phyloP scores from a whole-genome alignment of 1,284 basidiomycete genomes.

The Moesziomyces antarcticus region DNA sequence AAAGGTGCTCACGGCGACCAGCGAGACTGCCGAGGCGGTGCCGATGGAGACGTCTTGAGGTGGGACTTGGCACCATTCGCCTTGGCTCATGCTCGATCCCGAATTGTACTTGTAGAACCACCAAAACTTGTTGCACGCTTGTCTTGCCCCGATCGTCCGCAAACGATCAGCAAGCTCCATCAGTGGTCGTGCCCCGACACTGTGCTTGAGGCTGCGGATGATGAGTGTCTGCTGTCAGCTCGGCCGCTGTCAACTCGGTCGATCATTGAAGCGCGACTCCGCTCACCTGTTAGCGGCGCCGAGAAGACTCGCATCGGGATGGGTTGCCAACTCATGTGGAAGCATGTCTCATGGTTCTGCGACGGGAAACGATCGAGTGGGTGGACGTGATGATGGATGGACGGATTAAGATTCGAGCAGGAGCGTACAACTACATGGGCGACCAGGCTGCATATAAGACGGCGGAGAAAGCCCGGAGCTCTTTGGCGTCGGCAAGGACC shows the following conservation, averaged over 20 bases:
- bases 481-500: constrained; percentile 66
- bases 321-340: too few species aligned
- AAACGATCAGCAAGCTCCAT: neutral
- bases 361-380: too few species aligned
- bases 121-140: neutral
- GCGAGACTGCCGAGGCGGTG: constrained; percentile 17
- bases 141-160: too few species aligned
- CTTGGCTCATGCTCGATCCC: neutral
- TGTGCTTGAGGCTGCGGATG: too few species aligned
- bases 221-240: too few species aligned
- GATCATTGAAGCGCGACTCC: too few species aligned
- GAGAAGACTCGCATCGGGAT: too few species aligned
- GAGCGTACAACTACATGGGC: constrained; percentile 24
- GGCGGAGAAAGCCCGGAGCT: constrained; percentile 71
- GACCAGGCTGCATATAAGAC: constrained; percentile 71
- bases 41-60: constrained; percentile 50
- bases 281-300: too few species aligned
- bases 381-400: too few species aligned
- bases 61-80: too few species aligned
- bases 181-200: neutral
- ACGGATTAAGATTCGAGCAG: neutral
- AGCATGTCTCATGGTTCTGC: too few species aligned
- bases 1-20: constrained; percentile 28
- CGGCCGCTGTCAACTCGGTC: too few species aligned
- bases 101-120: constrained; percentile 29